Evolutionary conservation across 2,329 filamentous ascomycete genomes (phyloP).

Genomic region (Hypoxylon sp.): DNA sequence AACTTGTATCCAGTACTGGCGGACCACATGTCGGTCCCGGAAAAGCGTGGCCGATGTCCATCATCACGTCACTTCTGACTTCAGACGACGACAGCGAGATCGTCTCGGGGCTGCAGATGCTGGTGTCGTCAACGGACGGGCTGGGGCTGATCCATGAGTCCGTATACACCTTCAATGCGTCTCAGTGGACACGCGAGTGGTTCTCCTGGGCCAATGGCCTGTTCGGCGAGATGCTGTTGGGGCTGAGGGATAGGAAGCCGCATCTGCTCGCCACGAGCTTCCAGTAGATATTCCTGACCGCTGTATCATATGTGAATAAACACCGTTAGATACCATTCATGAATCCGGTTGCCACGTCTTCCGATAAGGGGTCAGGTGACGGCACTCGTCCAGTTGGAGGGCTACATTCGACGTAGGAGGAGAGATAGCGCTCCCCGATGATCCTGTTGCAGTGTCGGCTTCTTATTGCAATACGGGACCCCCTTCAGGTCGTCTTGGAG

Average conservation of each 20-base stretch:
- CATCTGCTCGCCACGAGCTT: slow-evolving; percentile 63
- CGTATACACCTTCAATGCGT: slow-evolving; percentile 49
- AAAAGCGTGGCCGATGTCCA: slow-evolving; percentile 87
- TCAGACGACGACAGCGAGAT: slow-evolving; percentile 46
- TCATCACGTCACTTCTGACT: slow-evolving; percentile 82
- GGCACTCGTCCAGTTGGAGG: background rate
- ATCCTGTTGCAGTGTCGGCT: slow-evolving; percentile 22
- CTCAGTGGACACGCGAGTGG: slow-evolving; percentile 52
- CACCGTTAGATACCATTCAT: slow-evolving; percentile 25
- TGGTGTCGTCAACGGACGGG: slow-evolving; percentile 44
- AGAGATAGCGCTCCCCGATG: background rate
- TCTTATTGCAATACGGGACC: slow-evolving; percentile 19
- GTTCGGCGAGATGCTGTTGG: slow-evolving; percentile 48
- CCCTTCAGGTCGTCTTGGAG: slow-evolving; percentile 11
- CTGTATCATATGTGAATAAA: slow-evolving; percentile 19
- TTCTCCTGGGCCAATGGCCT: slow-evolving; percentile 49
- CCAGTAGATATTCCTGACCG: slow-evolving; percentile 45
- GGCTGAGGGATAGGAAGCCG: slow-evolving; percentile 74
- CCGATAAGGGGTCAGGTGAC: background rate
- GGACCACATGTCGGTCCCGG: slow-evolving; percentile 66
- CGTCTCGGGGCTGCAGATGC: slow-evolving; percentile 45
- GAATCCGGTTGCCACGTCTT: slow-evolving; percentile 32
- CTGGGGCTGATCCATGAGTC: slow-evolving; percentile 54
- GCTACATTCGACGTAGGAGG: slow-evolving; percentile 4
- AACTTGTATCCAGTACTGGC: slow-evolving; percentile 49